Evolutionary conservation across 2,329 filamentous ascomycete genomes (phyloP).

Genomic region (Diaporthe caulivora): DNA sequence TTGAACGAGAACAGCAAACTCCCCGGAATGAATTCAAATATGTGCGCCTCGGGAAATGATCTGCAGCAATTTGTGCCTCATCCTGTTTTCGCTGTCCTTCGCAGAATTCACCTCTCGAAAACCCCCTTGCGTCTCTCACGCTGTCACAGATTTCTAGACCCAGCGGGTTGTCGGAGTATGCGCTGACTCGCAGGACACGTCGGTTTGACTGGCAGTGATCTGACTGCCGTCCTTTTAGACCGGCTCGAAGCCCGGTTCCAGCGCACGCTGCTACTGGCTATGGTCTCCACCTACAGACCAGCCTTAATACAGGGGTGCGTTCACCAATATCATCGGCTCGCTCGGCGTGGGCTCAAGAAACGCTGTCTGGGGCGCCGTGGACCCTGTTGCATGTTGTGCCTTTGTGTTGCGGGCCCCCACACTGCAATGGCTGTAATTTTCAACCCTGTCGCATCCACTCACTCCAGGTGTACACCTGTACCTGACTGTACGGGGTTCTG

Average conservation of each 20-base stretch:
- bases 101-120: conserved; percentile 16
- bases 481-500: conserved; percentile 10
- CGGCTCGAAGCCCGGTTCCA: not conserved
- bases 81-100: conserved; percentile 23
- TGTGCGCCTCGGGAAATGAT: conserved; percentile 23
- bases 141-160: conserved; percentile 20
- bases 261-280: conserved; percentile 12
- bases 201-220: conserved; percentile 30
- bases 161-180: conserved; percentile 27
- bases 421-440: conserved; percentile 32
- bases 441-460: conserved; percentile 17
- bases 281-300: conserved; percentile 6
- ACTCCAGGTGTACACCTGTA: conserved; percentile 1
- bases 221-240: not conserved
- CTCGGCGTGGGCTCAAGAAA: conserved; percentile 1
- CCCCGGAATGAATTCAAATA: conserved; percentile 30
- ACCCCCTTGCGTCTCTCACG: not conserved
- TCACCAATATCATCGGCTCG: conserved; percentile 14
- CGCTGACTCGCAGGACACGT: conserved; percentile 33
- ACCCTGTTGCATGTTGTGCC: conserved; percentile 25
- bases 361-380: conserved; percentile 15
- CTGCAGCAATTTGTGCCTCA: conserved; percentile 37
- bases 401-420: conserved; percentile 34
- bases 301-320: conserved; percentile 14
- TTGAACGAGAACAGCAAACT: not conserved